A percentile compares a stretch with the other conserved stretches of the same genome.
These are phyloP conservation scores for Cyanidiococcus yangmingshanensis DNA, from an alignment of 23 red algal species.

Conservation along the genomic window DNA sequence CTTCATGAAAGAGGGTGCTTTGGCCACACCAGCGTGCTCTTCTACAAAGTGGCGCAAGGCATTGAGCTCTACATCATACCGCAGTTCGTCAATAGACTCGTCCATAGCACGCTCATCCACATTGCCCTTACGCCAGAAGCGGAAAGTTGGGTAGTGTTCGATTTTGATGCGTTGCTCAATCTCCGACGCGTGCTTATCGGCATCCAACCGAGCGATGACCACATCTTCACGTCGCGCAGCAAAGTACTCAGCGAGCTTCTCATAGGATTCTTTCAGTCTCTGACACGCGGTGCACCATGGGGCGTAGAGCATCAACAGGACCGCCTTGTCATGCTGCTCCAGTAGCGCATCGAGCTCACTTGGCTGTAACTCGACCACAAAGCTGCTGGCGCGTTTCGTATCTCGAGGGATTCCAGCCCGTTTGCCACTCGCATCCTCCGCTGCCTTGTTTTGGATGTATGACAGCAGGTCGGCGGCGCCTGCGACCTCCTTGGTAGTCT, in stretches of 20 bases:
- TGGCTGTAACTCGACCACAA: not conserved
- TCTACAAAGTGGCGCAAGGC: slow-evolving; percentile 9
- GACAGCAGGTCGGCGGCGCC: slow-evolving; percentile 1
- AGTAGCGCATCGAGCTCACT: slow-evolving; percentile 24
- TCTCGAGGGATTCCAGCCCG: not conserved
- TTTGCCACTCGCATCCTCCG: slow-evolving; percentile 5
- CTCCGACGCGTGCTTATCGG: slow-evolving; percentile 12
- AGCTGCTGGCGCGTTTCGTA: slow-evolving; percentile 27
- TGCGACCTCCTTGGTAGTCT: slow-evolving; percentile 25
- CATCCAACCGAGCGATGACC: slow-evolving; percentile 3
- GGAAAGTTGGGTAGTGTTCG: slow-evolving; percentile 20
- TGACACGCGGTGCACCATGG: slow-evolving; percentile 92
- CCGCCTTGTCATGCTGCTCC: slow-evolving; percentile 59
- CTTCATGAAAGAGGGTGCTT: not conserved
- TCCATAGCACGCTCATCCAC: slow-evolving; percentile 1
- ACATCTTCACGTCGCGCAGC: not conserved
- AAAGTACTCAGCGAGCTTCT: slow-evolving; percentile 46
- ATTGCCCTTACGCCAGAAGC: slow-evolving; percentile 20
- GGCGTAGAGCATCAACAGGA: slow-evolving; percentile 90
- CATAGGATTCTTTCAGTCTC: slow-evolving; percentile 54
- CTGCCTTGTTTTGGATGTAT: slow-evolving; percentile 2
- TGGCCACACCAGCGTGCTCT: not conserved
- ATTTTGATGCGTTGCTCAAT: slow-evolving; percentile 17
- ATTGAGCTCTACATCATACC: not conserved
- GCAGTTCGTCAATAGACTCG: not conserved